These are phyloP conservation scores for Colletotrichum eremochloae DNA, from an alignment of 2,329 filamentous ascomycete genomes.

Conservation along the genomic window DNA sequence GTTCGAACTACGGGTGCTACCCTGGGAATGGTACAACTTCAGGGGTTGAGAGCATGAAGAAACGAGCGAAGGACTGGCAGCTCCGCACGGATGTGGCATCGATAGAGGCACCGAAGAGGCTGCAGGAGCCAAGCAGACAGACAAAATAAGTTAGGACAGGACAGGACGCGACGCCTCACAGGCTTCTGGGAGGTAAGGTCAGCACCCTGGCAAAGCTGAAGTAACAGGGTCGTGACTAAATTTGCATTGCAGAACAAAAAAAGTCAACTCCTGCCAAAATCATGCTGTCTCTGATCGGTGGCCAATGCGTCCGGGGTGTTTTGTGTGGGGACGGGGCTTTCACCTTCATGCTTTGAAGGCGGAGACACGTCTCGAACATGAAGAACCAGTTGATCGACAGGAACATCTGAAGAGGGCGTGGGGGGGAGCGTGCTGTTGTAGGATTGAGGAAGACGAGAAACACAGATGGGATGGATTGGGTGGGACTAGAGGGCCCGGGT, in stretches of 20 bases:
- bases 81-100: slow-evolving; percentile 29
- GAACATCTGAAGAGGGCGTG: slow-evolving; percentile 31
- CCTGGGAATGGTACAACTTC: slow-evolving; percentile 15
- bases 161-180: neutral
- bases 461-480: slow-evolving; percentile 33
- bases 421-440: slow-evolving; percentile 5
- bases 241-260: slow-evolving; percentile 26
- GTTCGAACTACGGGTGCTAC: slow-evolving; percentile 29
- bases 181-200: slow-evolving; percentile 23
- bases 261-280: slow-evolving; percentile 30
- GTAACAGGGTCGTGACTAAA: slow-evolving; percentile 15
- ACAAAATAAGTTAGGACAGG: neutral
- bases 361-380: slow-evolving; percentile 33
- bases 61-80: slow-evolving; percentile 31
- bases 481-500: slow-evolving; percentile 13
- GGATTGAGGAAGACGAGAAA: slow-evolving; percentile 19
- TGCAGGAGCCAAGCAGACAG: neutral
- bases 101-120: slow-evolving; percentile 22
- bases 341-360: slow-evolving; percentile 33
- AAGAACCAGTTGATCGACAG: slow-evolving; percentile 22
- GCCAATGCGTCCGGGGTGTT: slow-evolving; percentile 35
- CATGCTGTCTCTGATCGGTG: slow-evolving; percentile 27
- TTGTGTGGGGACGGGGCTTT: slow-evolving; percentile 35
- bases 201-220: slow-evolving; percentile 24
- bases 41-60: slow-evolving; percentile 32